These are phyloP conservation scores for Orychophragmus violaceus DNA, from an alignment of 345 rosid genomes.

Conservation along the genomic window DNA sequence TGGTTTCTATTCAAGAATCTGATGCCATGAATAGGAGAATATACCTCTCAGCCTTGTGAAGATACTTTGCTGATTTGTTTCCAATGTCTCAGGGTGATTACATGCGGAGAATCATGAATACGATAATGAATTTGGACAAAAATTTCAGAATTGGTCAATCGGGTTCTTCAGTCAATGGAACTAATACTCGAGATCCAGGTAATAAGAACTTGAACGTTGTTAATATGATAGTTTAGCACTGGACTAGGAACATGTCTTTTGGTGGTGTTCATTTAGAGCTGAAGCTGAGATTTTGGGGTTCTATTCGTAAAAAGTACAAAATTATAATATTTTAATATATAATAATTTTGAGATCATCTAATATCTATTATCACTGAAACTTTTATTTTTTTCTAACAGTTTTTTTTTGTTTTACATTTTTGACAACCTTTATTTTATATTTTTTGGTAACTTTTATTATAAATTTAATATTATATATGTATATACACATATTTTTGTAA, in stretches of 20 bases:
- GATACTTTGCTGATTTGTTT: background rate
- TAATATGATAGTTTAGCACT: background rate
- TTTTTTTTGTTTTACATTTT: no score
- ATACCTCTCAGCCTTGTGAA: background rate
- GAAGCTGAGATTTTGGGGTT: no score
- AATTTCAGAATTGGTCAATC: constrained; percentile 35
- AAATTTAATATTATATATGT: no score
- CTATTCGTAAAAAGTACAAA: no score
- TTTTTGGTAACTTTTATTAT: no score
- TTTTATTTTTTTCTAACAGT: no score
- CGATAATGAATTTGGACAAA: constrained; percentile 36
- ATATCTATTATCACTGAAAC: no score
- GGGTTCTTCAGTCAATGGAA: constrained; percentile 30
- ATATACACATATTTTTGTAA: no score
- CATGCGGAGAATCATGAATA: constrained; percentile 46
- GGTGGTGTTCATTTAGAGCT: no score
- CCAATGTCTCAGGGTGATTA: constrained; percentile 51
- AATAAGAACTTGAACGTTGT: background rate
- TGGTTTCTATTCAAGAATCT: background rate
- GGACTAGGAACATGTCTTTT: background rate
- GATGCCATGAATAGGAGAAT: background rate
- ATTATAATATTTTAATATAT: no score
- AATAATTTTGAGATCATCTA: no score
- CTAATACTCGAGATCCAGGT: constrained; percentile 50
- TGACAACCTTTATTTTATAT: no score